Evolutionary conservation across 805 yeast genomes (phyloP).

Genomic region (Saccharomycopsis javanensis): DNA sequence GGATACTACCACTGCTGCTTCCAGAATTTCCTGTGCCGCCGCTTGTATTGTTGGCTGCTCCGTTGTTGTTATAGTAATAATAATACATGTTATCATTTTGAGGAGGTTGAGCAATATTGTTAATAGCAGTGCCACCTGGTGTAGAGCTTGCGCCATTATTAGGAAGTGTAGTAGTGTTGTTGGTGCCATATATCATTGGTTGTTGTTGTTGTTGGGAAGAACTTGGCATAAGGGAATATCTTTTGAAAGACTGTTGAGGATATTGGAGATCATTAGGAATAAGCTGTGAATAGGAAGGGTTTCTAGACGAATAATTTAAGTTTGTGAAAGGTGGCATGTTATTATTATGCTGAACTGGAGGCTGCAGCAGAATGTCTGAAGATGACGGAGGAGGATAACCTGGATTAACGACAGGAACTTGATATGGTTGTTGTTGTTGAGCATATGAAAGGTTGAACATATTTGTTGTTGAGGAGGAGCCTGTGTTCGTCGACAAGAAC

Average conservation of each 20-base stretch:
- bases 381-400: background rate
- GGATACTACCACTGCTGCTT: background rate
- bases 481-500: background rate
- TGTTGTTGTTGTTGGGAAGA: slow-evolving; percentile 13
- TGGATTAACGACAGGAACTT: background rate
- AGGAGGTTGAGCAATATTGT: background rate
- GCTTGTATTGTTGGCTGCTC: background rate
- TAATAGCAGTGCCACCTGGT: background rate
- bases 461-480: background rate
- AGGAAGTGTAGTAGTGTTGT: slow-evolving; percentile 7
- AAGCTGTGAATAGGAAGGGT: background rate
- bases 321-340: background rate
- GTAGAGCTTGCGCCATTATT: background rate
- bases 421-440: background rate
- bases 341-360: background rate
- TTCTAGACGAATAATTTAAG: background rate
- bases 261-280: background rate
- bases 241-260: background rate
- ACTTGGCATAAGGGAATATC: slow-evolving; percentile 1
- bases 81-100: background rate
- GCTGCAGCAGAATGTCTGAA: background rate
- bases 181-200: slow-evolving; percentile 7
- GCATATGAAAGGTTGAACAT: background rate
- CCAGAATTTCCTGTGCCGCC: background rate
- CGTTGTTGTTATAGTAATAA: background rate